These are phyloP conservation scores for Musa beccarii DNA, from an alignment of 176 grass and related monocot genomes.

Conservation along the genomic window DNA sequence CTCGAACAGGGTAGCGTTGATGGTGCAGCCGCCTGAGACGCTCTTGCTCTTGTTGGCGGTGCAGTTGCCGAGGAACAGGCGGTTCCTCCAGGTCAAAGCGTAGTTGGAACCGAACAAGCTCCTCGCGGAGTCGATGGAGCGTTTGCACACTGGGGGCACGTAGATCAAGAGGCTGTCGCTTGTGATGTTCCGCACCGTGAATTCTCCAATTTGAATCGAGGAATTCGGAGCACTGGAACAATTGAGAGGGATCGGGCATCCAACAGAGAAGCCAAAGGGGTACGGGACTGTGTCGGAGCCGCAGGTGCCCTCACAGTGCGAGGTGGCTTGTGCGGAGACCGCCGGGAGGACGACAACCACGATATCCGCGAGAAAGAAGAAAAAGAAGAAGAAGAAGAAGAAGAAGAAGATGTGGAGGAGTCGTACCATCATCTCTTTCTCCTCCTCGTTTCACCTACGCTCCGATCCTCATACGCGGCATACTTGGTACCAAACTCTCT, in stretches of 20 bases:
- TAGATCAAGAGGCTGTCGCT: background rate
- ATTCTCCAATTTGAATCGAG: background rate
- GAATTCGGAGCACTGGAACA: background rate
- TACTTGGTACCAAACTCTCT: too few relatives aligned
- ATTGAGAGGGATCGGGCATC: background rate
- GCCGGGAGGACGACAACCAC: too few relatives aligned
- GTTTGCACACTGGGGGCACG: background rate
- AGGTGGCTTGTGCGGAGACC: too few relatives aligned
- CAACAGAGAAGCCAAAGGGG: background rate
- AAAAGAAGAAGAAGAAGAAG: too few relatives aligned
- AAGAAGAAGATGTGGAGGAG: too few relatives aligned
- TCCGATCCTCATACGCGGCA: too few relatives aligned
- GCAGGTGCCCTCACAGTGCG: background rate
- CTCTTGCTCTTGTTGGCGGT: background rate
- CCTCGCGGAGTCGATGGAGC: background rate
- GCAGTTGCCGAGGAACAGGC: conserved; percentile 3
- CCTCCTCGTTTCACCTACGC: too few relatives aligned
- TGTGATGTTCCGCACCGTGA: conserved; percentile 5
- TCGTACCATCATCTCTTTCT: too few relatives aligned
- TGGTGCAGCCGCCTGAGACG: background rate
- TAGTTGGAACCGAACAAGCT: background rate
- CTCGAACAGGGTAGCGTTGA: background rate
- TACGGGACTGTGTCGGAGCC: background rate
- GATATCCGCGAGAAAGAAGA: too few relatives aligned
- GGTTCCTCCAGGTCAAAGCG: background rate